Evolutionary conservation across 148 eudicot species (phyloP).

Genomic region (Cornus controversa): DNA sequence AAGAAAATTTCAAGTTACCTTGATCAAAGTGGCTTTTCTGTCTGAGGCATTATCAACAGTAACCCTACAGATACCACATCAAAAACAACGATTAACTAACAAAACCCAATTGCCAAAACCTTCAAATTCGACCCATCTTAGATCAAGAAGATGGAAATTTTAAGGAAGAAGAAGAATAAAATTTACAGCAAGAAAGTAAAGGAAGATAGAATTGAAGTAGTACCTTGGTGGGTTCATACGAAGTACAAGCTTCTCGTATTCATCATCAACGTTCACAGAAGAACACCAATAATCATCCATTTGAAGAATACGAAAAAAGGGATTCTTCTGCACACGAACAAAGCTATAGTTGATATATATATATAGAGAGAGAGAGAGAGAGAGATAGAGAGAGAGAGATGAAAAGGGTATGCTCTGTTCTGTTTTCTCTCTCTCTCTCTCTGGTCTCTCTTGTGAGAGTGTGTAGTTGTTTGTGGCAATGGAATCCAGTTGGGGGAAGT

Average conservation of each 20-base stretch:
- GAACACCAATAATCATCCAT: slow-evolving; percentile 76
- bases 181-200: not conserved
- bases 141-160: not conserved
- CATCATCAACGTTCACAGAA: slow-evolving; percentile 63
- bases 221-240: slow-evolving; percentile 91
- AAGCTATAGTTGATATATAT: not conserved
- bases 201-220: not conserved
- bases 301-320: not conserved
- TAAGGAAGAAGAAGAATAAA: not conserved
- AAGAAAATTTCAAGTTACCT: slow-evolving; percentile 39
- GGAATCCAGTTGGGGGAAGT: slow-evolving; percentile 5
- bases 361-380: not conserved
- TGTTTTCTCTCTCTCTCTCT: not conserved
- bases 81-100: slow-evolving; percentile 11
- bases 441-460: not conserved
- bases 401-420: not conserved
- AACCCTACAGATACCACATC: slow-evolving; percentile 53
- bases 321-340: not conserved
- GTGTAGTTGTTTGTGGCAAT: not conserved
- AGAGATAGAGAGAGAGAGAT: slow-evolving; percentile 6
- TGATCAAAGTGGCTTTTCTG: slow-evolving; percentile 70
- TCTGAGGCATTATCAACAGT: slow-evolving; percentile 75
- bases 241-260: slow-evolving; percentile 77
- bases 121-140: not conserved
- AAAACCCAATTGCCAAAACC: slow-evolving; percentile 2